Base-by-base conservation (phyloP, 768 basidiomycete species). In the Suillus sp. region DNA sequence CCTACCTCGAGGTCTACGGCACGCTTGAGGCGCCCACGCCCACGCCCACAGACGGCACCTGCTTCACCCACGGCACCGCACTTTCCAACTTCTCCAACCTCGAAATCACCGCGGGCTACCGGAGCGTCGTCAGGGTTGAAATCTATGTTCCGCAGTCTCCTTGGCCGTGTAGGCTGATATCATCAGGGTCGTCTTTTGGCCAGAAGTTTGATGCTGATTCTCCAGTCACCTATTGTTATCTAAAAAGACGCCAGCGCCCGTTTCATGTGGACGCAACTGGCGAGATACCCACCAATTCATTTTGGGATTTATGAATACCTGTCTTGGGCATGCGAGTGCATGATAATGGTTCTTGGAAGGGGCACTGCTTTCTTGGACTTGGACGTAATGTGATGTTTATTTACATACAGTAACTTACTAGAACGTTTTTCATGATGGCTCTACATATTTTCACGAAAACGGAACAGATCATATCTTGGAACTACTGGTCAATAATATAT, bases 41-140 rank as follows among this genome's bases (percentile, higher is more conserved):
- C 38, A 38, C 68, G 72, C 13, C 72, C 72, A 50, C 72, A 72
- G 57, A 75, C 72, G 2, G 72, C 74, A 0, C 72, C 72, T 32
- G 40, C 32, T 56, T 38, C 55, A 27, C 56, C 56, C 27, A 56
- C 38, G 18, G 35, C 8, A 9, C 27, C 55, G 18, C 14, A 38
- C 2, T 57, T 27, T 38, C 37, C 38, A 20, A 30, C 18, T 18
- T n/a, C 30, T 22, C 25, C 25, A 10, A 27, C 27, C 18, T 18
- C 18, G 55, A 38, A 38, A 27, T 57, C 25, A 30, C 35, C 56
- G 38, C 56, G 25, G 38, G 38, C 38, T 14, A 9, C 16, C 16
- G 16, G 22, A 16, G 8, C 8, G 3, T 30, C 38, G 0, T 57
- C 56, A 40, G 25, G 37, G 18, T 40, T 57, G 22, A 57, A 40